Conservation (phyloP, 768 basidiomycete species). For the Boletus pseudopeckii region DNA sequence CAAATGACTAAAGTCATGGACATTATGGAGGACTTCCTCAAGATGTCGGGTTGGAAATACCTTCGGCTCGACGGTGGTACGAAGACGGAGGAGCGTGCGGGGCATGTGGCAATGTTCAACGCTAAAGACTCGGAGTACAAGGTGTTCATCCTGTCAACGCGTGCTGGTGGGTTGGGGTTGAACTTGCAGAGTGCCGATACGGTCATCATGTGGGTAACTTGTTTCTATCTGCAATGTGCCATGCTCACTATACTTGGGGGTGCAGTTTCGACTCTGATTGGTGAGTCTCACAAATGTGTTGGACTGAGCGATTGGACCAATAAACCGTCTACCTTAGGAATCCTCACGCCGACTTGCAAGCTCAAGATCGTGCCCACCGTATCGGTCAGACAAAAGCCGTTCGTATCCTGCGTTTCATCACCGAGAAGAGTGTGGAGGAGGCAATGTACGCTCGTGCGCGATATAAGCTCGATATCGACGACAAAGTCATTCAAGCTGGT, state of each 20-base stretch:
- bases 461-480: constrained; percentile 96
- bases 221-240: not conserved
- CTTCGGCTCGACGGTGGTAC: constrained; percentile 95
- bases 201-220: constrained; percentile 76
- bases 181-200: constrained; percentile 97
- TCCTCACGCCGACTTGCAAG: constrained; percentile 98
- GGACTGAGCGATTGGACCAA: not conserved
- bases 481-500: constrained; percentile 99
- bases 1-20: constrained; percentile 99
- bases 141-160: constrained; percentile 91
- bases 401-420: constrained; percentile 93
- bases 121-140: constrained; percentile 83
- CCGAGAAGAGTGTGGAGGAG: constrained; percentile 97
- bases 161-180: constrained; percentile 90
- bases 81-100: constrained; percentile 91
- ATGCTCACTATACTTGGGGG: constrained; percentile 10
- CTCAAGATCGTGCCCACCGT: constrained; percentile 99
- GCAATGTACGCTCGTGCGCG: constrained; percentile 94
- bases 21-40: constrained; percentile 94
- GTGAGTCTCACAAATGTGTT: constrained; percentile 25
- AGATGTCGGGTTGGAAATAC: constrained; percentile 81
- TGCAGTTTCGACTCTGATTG: constrained; percentile 77
- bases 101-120: constrained; percentile 84
- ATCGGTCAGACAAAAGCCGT: constrained; percentile 99
- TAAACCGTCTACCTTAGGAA: constrained; percentile 54